phyloP scores from a whole-genome alignment of 192 early-diverging fungal species.

The Coemansia javaensis region DNA sequence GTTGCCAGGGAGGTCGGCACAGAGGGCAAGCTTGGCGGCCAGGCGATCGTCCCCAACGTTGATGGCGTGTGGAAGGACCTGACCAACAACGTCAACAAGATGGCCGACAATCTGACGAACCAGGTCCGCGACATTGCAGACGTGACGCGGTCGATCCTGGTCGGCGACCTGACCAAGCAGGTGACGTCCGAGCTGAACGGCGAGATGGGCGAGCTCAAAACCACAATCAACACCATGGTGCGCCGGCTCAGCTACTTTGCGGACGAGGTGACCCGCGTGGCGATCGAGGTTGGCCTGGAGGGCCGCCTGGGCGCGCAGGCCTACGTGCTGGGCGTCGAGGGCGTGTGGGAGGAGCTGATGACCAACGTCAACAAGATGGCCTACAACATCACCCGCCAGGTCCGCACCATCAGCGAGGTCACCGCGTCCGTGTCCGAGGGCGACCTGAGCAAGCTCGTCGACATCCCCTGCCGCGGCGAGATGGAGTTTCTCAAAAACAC shows the following conservation, averaged over 20 bases:
- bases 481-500: constrained; percentile 60
- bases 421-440: constrained; percentile 52
- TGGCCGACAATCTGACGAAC: background rate
- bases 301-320: constrained; percentile 70
- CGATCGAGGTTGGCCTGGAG: constrained; percentile 65
- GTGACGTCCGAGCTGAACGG: constrained; percentile 27
- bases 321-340: constrained; percentile 36
- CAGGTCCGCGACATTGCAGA: background rate
- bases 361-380: constrained; percentile 62
- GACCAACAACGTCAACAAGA: constrained; percentile 4
- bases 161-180: background rate
- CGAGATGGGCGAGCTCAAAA: constrained; percentile 59
- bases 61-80: constrained; percentile 58
- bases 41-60: constrained; percentile 53
- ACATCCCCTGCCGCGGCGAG: constrained; percentile 48
- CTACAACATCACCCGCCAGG: constrained; percentile 57
- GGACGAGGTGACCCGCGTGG: constrained; percentile 62
- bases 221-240: constrained; percentile 54
- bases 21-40: too few species aligned
- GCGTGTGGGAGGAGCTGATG: constrained; percentile 58
- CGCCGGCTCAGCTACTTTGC: constrained; percentile 59
- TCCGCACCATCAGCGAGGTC: constrained; percentile 58
- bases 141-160: constrained; percentile 20
- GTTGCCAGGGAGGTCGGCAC: too few species aligned
- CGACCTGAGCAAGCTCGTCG: constrained; percentile 33